Evolutionary conservation across 768 basidiomycete species (phyloP).

Genomic region (Boletus rubescentipes): DNA sequence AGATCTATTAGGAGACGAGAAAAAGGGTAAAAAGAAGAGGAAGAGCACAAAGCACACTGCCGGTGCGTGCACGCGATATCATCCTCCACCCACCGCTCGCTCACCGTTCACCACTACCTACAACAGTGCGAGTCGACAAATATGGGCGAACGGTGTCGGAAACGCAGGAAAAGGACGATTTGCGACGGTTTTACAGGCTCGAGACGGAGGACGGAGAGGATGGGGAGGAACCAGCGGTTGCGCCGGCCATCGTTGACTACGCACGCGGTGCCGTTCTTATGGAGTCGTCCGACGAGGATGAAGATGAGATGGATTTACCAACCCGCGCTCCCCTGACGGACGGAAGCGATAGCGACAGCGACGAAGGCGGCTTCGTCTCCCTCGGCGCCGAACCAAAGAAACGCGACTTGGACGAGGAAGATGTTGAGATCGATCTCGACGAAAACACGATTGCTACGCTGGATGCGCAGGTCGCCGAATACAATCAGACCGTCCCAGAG

Average conservation of each 20-base stretch:
- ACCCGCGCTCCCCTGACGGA: constrained; percentile 20
- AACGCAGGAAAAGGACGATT: constrained; percentile 70
- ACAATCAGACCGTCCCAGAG: constrained; percentile 47
- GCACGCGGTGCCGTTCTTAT: constrained; percentile 88
- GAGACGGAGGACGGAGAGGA: constrained; percentile 38
- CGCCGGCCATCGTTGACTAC: constrained; percentile 58
- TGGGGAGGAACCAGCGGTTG: constrained; percentile 18
- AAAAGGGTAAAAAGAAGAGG: constrained; percentile 37
- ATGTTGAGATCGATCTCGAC: constrained; percentile 73
- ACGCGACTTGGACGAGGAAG: constrained; percentile 40
- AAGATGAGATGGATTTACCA: constrained; percentile 27
- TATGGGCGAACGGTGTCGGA: constrained; percentile 74
- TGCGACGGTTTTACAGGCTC: constrained; percentile 80
- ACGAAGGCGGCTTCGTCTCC: constrained; percentile 47
- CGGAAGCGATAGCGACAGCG: constrained; percentile 49
- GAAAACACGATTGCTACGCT: constrained; percentile 70
- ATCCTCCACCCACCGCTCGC: neutral
- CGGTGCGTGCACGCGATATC: constrained; percentile 8
- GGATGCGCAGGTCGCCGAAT: constrained; percentile 71
- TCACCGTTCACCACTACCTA: neutral
- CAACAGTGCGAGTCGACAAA: constrained; percentile 74
- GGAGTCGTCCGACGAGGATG: constrained; percentile 84
- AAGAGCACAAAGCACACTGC: constrained; percentile 33
- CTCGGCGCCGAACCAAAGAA: constrained; percentile 43
- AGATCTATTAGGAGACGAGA: constrained; percentile 58